These are phyloP conservation scores for Phialocephala subalpina DNA, from an alignment of 2,329 filamentous ascomycete genomes.

Conservation along the genomic window DNA sequence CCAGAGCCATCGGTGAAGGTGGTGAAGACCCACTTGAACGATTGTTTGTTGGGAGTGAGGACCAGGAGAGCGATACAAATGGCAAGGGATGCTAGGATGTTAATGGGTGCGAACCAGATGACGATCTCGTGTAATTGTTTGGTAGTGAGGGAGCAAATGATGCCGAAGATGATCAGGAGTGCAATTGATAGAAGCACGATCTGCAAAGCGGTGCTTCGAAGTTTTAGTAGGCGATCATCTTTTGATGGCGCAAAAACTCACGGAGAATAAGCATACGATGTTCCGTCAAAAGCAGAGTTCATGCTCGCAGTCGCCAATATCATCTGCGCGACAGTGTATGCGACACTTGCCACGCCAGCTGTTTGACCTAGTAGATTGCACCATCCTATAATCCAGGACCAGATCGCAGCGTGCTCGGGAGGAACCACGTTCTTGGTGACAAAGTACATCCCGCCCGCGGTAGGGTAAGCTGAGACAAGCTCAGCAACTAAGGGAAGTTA, in stretches of 20 bases:
- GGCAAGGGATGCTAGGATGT: conserved; percentile 65
- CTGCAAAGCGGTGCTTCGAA: conserved; percentile 60
- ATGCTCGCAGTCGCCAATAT: conserved; percentile 67
- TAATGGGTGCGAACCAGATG: conserved; percentile 72
- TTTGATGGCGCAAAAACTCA: conserved; percentile 46
- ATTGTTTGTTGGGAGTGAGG: conserved; percentile 65
- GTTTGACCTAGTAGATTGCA: conserved; percentile 72
- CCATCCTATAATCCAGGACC: conserved; percentile 73
- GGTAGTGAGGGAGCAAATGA: conserved; percentile 70
- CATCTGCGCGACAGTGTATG: conserved; percentile 71
- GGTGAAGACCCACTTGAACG: conserved; percentile 66
- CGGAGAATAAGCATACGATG: conserved; percentile 61
- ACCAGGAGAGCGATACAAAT: conserved; percentile 67
- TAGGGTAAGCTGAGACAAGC: conserved; percentile 55
- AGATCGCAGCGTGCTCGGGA: conserved; percentile 65
- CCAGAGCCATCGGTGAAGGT: conserved; percentile 68
- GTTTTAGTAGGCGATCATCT: background rate
- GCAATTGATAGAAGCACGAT: conserved; percentile 65
- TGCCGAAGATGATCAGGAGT: conserved; percentile 59
- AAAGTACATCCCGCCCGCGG: conserved; percentile 74
- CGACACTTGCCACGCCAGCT: conserved; percentile 67
- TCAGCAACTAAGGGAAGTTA: conserved; percentile 28
- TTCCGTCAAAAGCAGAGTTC: conserved; percentile 61
- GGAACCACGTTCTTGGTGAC: conserved; percentile 72
- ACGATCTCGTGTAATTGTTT: conserved; percentile 66